Evolutionary conservation across 306 rosid genomes (phyloP), one percentile per base, ranked within the genome.

Genomic region (Dryas alaskensis): DNA sequence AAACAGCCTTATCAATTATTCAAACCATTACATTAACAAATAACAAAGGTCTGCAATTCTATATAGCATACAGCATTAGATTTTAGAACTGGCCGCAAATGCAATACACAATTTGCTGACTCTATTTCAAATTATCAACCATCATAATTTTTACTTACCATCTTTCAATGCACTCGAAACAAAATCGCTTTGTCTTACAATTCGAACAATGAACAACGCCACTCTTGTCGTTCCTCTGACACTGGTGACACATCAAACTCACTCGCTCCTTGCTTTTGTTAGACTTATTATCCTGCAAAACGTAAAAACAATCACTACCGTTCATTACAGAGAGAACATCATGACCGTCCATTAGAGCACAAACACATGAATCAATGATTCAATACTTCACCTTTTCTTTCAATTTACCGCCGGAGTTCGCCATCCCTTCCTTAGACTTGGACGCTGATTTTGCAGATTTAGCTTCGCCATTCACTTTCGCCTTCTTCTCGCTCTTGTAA

Each of bases 211-310:
- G 67, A 52, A 87, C 80, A 69, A 89, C 92, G 6, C 86, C 90
- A 70, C 82, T 79, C 80, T 85, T 87, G 79, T 89, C 88, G 61
- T 67, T 87, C 79, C 89, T 82, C 76, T 78, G 84, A 77, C 95
- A 89, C 67, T 89, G 95, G 83, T 89, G 95, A 68, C 95, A 89
- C 95, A 84, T 89, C 82, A 89, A 87, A 75, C 90, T 79, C 81
- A 50, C 86, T 49, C 81, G 59, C 70, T 79, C 81, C 74, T 62
- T 81, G 54, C 40, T 75, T 72, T 80, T 80, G 49, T 66, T 61
- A 39, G 58, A 57, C 63, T 5, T 39, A 5, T 40, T 67, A 17
- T 19, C 74, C 62, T 75, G 54, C 66, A 72, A 57, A 13, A 50
- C 45, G 13, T 25, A n/a, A 3, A 22, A 25, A 13, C 8, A 10